Evolutionary conservation across 768 basidiomycete species (phyloP), one percentile per base, ranked within the genome.

Genomic region (Lentinula boryana): DNA sequence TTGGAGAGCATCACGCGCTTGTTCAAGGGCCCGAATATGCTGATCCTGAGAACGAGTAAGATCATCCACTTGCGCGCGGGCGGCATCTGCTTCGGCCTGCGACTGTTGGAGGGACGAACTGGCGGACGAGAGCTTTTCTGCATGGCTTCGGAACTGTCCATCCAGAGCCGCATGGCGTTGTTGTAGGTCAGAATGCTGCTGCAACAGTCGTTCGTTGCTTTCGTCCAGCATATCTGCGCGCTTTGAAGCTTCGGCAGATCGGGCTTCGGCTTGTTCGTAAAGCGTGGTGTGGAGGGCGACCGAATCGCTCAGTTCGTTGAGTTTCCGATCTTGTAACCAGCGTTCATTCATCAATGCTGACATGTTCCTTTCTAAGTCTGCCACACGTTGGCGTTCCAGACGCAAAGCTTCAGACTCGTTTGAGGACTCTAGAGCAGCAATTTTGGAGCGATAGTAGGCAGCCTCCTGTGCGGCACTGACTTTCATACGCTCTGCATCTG

Each of bases 371-470:
- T 96, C 95, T 40, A 96, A 80, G 41, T 91, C 87, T 16, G 78
- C 68, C 18, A 87, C 73, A 40, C 94, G 91, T 54, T 93, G 89
- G 10, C 86, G 84, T 64, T 97, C 95, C 5, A 95, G 69, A 32
- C 86, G 86, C 35, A 78, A 74, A 2, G 85, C 68, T 36, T 96
- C 95, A 5, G 75, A 68, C 9, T 87, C 81, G 16, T 85, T 82
- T 48, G 82, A 79, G 1, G 82, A 75, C 70, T 98, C 97, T 55
- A 93, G 74, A 0, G 96, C 94, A 2, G 86, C 82, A n/a, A 96
- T 77, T 74, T 98, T 98, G 51, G 95, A 92, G 54, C 95, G 92
- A 70, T 95, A 97, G 75, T 90, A 98, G 1, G 95, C 93, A 2
- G 95, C 91, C 73, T 99, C 97, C 72, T 98, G 93, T 7, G 91